Evolutionary conservation across 2,329 filamentous ascomycete species (phyloP).

Genomic region (Colletotrichum caudatum): DNA sequence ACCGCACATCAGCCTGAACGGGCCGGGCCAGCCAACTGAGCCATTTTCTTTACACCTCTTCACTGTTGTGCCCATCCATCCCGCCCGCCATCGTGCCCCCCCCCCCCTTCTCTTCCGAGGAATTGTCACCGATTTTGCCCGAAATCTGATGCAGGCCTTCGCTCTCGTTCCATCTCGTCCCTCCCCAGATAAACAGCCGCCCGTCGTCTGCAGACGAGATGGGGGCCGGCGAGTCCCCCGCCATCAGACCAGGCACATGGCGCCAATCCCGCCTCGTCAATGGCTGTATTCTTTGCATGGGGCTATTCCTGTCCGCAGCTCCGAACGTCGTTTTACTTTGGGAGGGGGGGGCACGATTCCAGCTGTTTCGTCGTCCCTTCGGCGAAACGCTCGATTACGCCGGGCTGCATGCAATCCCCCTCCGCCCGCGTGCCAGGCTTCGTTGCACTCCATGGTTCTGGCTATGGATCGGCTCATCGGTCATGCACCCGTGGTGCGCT

Average conservation of each 20-base stretch:
- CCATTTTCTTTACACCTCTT: slow-evolving; percentile 10
- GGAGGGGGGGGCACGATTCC: neutral
- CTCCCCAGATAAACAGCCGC: neutral
- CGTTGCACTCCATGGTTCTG: neutral
- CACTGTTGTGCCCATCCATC: neutral
- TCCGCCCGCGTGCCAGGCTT: slow-evolving; percentile 4
- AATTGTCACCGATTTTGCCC: slow-evolving; percentile 19
- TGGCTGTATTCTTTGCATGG: slow-evolving; percentile 11
- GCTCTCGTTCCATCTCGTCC: slow-evolving; percentile 16
- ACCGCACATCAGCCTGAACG: slow-evolving; percentile 36
- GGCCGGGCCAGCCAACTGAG: slow-evolving; percentile 22
- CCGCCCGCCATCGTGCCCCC: too few relatives aligned
- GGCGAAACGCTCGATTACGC: neutral
- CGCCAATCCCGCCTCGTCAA: slow-evolving; percentile 35
- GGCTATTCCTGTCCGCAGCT: too few relatives aligned
- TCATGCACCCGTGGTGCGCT: neutral
- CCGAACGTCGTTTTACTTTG: neutral
- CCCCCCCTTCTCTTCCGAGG: neutral
- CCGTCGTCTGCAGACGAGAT: neutral
- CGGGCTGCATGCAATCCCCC: neutral
- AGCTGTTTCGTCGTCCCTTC: neutral
- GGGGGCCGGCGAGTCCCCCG: slow-evolving; percentile 11
- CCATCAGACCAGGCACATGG: slow-evolving; percentile 31
- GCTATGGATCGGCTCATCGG: neutral
- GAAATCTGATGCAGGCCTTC: slow-evolving; percentile 14